Base-by-base conservation (phyloP, 352 stramenopile species). In the Phytophthora cactorum region DNA sequence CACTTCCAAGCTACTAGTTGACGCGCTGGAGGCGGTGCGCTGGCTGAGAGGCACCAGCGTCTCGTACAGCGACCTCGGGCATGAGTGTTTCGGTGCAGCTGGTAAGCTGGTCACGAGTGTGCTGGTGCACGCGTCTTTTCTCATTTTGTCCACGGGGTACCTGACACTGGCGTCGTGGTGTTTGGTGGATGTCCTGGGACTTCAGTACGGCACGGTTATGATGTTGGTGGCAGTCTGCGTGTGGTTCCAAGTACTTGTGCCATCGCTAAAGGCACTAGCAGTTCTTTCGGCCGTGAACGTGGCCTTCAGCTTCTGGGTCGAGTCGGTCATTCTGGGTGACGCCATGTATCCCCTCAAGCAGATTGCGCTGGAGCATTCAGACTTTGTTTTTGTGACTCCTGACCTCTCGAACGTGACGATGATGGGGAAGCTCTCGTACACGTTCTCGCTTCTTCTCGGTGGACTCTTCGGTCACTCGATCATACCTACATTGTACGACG, bases 331-430 rank as follows among this genome's bases (percentile, higher is more conserved):
- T 76, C 79, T 93, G 32, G 86, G 86, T 44, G 86, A 93, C 63
- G 86, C 86, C 56, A 92, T 91, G 83, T 93, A 92, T 49, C 86
- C 86, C 32, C 77, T 92, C 22, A 92, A 86, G 72, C 78, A 92
- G 51, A 92, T 93, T 70, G 76, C 82, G 28, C 54, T 88, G 17
- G 74, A 84, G 15, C 64, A 89, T 53, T 78, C 82, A 12, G 69
- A 81, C 51, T 91, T 92, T 55, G 70, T 84, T 39, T 90, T 92
- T 52, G 77, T 75, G 51, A 90, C 82, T 43, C 83, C 86, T 0
- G 82, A 93, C 44, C 77, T 92, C 4, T 80, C 78, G 22, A 47
- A 73, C 32, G 71, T 82, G 55, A 78, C 78, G 32, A 59, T 89
- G 36, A 67, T 79, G 50, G 57, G 86, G 43, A 88, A 91, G 59